phyloP scores from a whole-genome alignment of 306 rosid genomes.

The Vigna nakashimae region DNA sequence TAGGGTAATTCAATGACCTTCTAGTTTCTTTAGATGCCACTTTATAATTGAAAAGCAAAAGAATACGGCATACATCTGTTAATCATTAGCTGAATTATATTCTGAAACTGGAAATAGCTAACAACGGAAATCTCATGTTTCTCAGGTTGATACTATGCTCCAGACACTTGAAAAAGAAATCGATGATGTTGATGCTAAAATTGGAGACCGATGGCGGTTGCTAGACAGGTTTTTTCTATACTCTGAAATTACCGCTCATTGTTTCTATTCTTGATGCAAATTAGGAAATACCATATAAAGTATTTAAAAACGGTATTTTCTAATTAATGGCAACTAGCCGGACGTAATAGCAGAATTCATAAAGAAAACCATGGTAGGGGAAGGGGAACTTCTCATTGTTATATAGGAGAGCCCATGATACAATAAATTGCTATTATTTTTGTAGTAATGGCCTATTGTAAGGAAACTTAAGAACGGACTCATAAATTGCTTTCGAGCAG shows the following conservation, averaged over 20 bases:
- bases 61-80: slow-evolving; percentile 2
- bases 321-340: background rate
- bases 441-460: background rate
- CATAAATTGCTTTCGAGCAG: slow-evolving; percentile 1
- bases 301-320: slow-evolving; percentile 21
- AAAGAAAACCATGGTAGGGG: background rate
- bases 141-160: slow-evolving; percentile 82
- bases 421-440: background rate
- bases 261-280: slow-evolving; percentile 20
- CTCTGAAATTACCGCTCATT: slow-evolving; percentile 14
- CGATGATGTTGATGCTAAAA: slow-evolving; percentile 88
- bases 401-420: background rate
- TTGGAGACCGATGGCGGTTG: slow-evolving; percentile 78
- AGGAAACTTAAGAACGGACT: slow-evolving; percentile 16
- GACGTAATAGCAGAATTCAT: slow-evolving; percentile 21
- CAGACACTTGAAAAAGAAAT: slow-evolving; percentile 88
- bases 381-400: slow-evolving; percentile 1
- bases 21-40: slow-evolving; percentile 28
- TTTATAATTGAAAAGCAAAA: slow-evolving; percentile 28
- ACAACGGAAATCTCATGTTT: slow-evolving; percentile 31
- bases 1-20: slow-evolving; percentile 46
- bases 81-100: slow-evolving; percentile 25
- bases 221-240: slow-evolving; percentile 67
- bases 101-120: slow-evolving; percentile 31
- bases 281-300: background rate